Evolutionary conservation across 2,329 filamentous ascomycete genomes (phyloP).

Genomic region (Colletotrichum tanaceti): DNA sequence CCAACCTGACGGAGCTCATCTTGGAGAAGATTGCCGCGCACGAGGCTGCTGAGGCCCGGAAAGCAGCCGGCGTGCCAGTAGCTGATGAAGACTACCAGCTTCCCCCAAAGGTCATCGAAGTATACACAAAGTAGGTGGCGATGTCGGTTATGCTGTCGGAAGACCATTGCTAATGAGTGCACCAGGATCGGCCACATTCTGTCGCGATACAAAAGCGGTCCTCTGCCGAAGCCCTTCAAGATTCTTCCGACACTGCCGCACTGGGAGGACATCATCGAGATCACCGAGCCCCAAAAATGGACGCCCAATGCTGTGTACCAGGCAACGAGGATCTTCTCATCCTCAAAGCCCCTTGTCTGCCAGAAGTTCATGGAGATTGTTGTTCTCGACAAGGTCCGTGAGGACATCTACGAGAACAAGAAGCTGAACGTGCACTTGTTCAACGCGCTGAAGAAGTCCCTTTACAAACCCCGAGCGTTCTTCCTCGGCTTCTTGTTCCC

Average conservation of each 20-base stretch:
- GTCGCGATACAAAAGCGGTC: slow-evolving; percentile 94
- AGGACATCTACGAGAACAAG: slow-evolving; percentile 93
- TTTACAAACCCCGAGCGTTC: slow-evolving; percentile 95
- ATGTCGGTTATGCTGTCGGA: background rate
- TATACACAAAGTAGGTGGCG: slow-evolving; percentile 81
- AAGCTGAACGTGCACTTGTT: slow-evolving; percentile 97
- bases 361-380: slow-evolving; percentile 90
- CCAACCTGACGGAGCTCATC: slow-evolving; percentile 92
- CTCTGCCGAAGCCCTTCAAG: slow-evolving; percentile 97
- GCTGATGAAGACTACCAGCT: slow-evolving; percentile 90
- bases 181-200: slow-evolving; percentile 84
- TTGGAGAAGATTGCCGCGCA: slow-evolving; percentile 93
- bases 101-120: slow-evolving; percentile 91
- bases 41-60: slow-evolving; percentile 73
- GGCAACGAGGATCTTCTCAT: slow-evolving; percentile 92
- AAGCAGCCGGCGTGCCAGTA: slow-evolving; percentile 62
- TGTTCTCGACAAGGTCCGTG: slow-evolving; percentile 88
- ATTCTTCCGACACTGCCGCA: slow-evolving; percentile 91
- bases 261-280: slow-evolving; percentile 87
- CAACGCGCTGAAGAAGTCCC: slow-evolving; percentile 88
- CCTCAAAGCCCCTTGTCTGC: slow-evolving; percentile 80
- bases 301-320: slow-evolving; percentile 86
- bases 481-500: slow-evolving; percentile 92
- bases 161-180: slow-evolving; percentile 32
- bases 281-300: slow-evolving; percentile 82